Conservation (phyloP, 257 asterid genomes). For the Solanum ossicruentum region DNA sequence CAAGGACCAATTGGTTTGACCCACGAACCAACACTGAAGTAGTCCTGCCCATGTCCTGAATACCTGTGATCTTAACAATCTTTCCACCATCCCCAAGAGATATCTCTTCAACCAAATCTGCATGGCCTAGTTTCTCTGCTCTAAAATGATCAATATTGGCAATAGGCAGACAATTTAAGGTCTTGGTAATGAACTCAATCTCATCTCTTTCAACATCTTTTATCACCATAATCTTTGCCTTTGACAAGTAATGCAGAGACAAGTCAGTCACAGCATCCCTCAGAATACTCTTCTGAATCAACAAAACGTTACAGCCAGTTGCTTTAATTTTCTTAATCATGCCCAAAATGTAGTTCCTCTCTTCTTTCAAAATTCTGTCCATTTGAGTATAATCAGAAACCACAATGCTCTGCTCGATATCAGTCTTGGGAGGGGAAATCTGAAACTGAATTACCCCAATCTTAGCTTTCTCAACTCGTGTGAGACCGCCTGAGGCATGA, state of each 20-base stretch:
- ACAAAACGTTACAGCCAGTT: slow-evolving; percentile 79
- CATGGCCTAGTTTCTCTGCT: slow-evolving; percentile 75
- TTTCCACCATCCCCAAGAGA: slow-evolving; percentile 96
- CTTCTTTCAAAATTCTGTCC: slow-evolving; percentile 98
- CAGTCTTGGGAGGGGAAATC: slow-evolving; percentile 96
- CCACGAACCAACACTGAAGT: slow-evolving; percentile 89
- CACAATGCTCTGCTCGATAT: slow-evolving; percentile 92
- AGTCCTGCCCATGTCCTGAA: slow-evolving; percentile 96
- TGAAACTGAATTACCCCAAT: slow-evolving; percentile 92
- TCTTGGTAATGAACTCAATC: slow-evolving; percentile 96
- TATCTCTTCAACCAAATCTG: slow-evolving; percentile 88
- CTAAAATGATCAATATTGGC: slow-evolving; percentile 92
- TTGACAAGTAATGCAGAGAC: slow-evolving; percentile 84
- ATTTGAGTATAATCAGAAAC: slow-evolving; percentile 95
- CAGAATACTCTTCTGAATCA: slow-evolving; percentile 98
- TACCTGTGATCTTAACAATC: slow-evolving; percentile 82
- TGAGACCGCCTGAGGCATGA: slow-evolving; percentile 87
- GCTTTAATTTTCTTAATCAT: slow-evolving; percentile 96
- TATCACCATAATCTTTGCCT: slow-evolving; percentile 88
- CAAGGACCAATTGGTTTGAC: slow-evolving; percentile 81
- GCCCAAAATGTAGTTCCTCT: slow-evolving; percentile 82
- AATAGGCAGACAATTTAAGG: slow-evolving; percentile 90
- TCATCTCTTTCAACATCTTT: slow-evolving; percentile 98
- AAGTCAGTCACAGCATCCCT: slow-evolving; percentile 96
- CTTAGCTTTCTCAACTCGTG: slow-evolving; percentile 86